Percentiles rank a stretch among this genome's conserved stretches.
Conservation (phyloP, 164 flowering plant species). For the Magnolia changhungtana region DNA sequence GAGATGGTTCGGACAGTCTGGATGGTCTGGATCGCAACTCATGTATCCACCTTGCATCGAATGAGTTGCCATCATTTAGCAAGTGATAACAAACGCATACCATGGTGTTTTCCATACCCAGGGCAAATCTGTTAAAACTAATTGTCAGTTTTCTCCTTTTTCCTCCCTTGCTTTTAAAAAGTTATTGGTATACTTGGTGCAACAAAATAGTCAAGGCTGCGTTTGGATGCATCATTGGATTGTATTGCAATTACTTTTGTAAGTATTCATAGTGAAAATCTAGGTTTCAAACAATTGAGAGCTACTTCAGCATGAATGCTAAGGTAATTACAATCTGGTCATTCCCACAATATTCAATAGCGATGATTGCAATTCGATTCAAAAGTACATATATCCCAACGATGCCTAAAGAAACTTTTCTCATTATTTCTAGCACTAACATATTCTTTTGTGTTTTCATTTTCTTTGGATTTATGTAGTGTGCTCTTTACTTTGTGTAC, state of each 20-base stretch:
- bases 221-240: neutral
- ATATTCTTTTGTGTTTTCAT: neutral
- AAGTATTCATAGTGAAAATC: neutral
- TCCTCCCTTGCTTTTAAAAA: too few relatives aligned
- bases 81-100: neutral
- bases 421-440: neutral
- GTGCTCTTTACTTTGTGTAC: slow-evolving; percentile 77
- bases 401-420: neutral
- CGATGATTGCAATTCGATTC: neutral
- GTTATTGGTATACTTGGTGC: neutral
- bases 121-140: neutral
- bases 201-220: neutral
- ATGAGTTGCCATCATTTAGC: neutral
- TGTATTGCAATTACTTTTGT: too few relatives aligned
- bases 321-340: neutral
- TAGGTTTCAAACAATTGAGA: neutral
- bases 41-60: neutral
- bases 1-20: neutral
- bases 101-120: neutral
- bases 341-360: neutral
- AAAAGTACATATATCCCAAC: neutral
- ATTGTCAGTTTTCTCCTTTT: neutral
- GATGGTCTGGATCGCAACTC: neutral
- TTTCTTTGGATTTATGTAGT: slow-evolving; percentile 34
- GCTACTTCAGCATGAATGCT: neutral